A percentile compares a stretch with the other conserved stretches of the same genome.
phyloP scores from a whole-genome alignment of 352 stramenopile genomes.

The Stramenopiles sp. region DNA sequence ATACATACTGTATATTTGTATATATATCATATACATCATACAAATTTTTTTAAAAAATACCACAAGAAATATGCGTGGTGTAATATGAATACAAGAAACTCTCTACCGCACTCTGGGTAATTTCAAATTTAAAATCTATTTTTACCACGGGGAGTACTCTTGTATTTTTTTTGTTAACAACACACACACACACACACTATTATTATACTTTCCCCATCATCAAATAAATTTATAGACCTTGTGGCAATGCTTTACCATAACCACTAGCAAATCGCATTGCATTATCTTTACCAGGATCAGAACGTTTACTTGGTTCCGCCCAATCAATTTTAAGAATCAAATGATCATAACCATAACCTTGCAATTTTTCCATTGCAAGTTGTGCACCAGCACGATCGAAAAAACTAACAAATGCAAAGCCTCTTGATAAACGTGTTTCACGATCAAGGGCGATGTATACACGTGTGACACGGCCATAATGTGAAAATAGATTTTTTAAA shows the following conservation, averaged over 20 bases:
- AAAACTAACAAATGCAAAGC: constrained; percentile 97
- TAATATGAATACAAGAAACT: too few relatives aligned
- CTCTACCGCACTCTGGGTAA: too few relatives aligned
- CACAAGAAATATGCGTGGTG: too few relatives aligned
- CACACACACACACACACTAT: not conserved
- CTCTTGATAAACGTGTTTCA: constrained; percentile 84
- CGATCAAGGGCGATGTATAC: constrained; percentile 96
- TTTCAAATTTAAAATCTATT: too few relatives aligned
- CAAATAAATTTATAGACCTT: not conserved
- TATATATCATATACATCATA: too few relatives aligned
- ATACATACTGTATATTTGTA: too few relatives aligned
- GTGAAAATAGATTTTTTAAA: constrained; percentile 90
- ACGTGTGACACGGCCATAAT: constrained; percentile 81
- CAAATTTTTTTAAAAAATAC: too few relatives aligned
- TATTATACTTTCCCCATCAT: not conserved
- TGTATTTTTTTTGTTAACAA: too few relatives aligned
- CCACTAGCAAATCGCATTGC: not conserved
- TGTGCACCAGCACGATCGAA: constrained; percentile 83
- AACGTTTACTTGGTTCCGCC: constrained; percentile 58
- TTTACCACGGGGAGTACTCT: too few relatives aligned
- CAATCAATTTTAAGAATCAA: constrained; percentile 99
- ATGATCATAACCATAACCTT: constrained; percentile 95
- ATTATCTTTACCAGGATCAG: not conserved
- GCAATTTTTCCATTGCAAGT: constrained; percentile 81
- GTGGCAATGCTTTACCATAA: not conserved